Evolutionary conservation across 768 basidiomycete genomes (phyloP).

Genomic region (Leucocoprinus birnbaumii): DNA sequence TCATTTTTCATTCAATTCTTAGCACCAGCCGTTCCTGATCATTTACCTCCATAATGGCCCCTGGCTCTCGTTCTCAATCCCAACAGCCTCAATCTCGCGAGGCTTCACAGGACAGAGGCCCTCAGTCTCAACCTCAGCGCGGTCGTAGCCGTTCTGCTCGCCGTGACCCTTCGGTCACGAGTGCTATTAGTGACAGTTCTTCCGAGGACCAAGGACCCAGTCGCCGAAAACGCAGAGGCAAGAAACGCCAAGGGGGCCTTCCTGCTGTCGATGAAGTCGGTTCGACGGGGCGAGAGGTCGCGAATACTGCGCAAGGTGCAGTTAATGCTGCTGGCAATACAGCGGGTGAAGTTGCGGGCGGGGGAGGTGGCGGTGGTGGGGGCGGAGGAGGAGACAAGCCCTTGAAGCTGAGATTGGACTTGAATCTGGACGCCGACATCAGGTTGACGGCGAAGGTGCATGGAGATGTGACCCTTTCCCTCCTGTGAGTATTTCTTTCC

Average conservation of each 20-base stretch:
- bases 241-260: slow-evolving; percentile 12
- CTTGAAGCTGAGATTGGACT: slow-evolving; percentile 26
- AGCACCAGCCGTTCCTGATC: slow-evolving; percentile 6
- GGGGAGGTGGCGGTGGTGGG: slow-evolving; percentile 11
- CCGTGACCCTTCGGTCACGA: slow-evolving; percentile 11
- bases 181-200: slow-evolving; percentile 4
- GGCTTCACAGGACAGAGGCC: slow-evolving; percentile 3
- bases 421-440: slow-evolving; percentile 31
- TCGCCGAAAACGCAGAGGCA: slow-evolving; percentile 14
- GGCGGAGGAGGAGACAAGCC: slow-evolving; percentile 16
- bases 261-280: slow-evolving; percentile 17
- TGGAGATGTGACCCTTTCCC: slow-evolving; percentile 29
- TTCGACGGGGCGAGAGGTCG: not conserved
- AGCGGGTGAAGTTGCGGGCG: not conserved
- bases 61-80: not conserved
- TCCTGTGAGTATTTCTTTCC: slow-evolving; percentile 21
- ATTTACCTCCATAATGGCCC: not conserved
- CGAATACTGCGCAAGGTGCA: not conserved
- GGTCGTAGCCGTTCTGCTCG: slow-evolving; percentile 15
- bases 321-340: not conserved
- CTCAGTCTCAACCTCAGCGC: not conserved
- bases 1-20: slow-evolving; percentile 30
- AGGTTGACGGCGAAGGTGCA: slow-evolving; percentile 30
- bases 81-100: slow-evolving; percentile 8
- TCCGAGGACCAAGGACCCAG: not conserved